These are phyloP conservation scores for Lizonia empirigonia DNA, from an alignment of 2,329 filamentous ascomycete genomes.

Conservation along the genomic window DNA sequence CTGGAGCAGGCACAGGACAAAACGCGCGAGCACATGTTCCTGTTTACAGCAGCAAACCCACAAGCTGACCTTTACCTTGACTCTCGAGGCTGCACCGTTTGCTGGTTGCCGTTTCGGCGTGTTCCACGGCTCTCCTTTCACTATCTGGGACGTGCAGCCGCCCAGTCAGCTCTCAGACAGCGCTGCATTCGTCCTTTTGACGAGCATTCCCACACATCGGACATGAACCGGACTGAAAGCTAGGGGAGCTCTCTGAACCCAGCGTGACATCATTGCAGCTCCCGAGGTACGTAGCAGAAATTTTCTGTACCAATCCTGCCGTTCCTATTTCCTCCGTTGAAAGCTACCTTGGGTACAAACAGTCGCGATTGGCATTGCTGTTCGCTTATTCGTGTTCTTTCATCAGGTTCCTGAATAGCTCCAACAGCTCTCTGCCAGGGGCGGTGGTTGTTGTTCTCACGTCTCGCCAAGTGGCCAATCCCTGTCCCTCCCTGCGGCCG, in stretches of 20 bases:
- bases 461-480: slow-evolving; percentile 25
- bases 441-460: slow-evolving; percentile 26
- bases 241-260: slow-evolving; percentile 25
- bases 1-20: slow-evolving; percentile 23
- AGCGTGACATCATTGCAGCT: slow-evolving; percentile 39
- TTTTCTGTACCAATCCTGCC: slow-evolving; percentile 16
- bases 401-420: slow-evolving; percentile 15
- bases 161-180: slow-evolving; percentile 7
- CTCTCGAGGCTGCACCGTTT: slow-evolving; percentile 9
- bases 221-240: slow-evolving; percentile 17
- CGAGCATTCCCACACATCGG: slow-evolving; percentile 7
- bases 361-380: slow-evolving; percentile 11
- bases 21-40: slow-evolving; percentile 32
- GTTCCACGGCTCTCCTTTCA: neutral
- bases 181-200: slow-evolving; percentile 13
- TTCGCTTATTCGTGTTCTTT: slow-evolving; percentile 21
- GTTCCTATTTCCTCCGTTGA: slow-evolving; percentile 18
- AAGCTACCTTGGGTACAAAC: slow-evolving; percentile 9
- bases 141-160: slow-evolving; percentile 9
- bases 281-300: slow-evolving; percentile 34
- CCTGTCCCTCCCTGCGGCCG: slow-evolving; percentile 23
- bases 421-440: slow-evolving; percentile 19
- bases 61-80: slow-evolving; percentile 1
- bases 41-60: slow-evolving; percentile 18
- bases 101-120: neutral